Evolutionary conservation across 2,329 filamentous ascomycete genomes (phyloP), one percentile per base, ranked within the genome.

Genomic region (Tolypocladium inflatum): DNA sequence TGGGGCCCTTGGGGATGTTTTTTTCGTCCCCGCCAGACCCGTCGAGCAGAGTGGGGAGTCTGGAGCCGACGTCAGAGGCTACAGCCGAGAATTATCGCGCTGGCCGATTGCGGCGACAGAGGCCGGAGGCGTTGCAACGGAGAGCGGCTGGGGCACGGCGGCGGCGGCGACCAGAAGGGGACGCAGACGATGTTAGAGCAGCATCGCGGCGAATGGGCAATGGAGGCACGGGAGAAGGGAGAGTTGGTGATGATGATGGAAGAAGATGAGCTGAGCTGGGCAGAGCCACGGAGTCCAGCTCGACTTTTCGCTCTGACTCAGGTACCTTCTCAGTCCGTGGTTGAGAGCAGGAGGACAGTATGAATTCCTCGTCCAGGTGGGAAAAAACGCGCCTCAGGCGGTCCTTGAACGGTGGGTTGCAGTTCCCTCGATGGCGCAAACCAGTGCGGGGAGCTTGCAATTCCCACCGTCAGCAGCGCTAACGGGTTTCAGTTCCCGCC

Each of bases 21-120:
- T 60, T 61, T 60, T 56, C 56, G 57, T 45, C 55, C 57, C 60
- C 57, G 57, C 60, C 48, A 57, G 53, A 55, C 38, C 54, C 56
- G 55, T 56, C 33, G 35, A 55, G 38, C 35, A 48, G 43, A 57
- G 60, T 56, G 59, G 59, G 38, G 58, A 50, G 58, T 50, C 38
- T 57, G 57, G 57, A 56, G 57, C 54, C 56, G 54, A 61, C 48
- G 58, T 58, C 56, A 60, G 54, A 61, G 58, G 59, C 55, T 59
- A 51, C 56, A 55, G 55, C 57, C 59, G 55, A 59, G 42, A 33
- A 17, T 43, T 58, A 23, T 51, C 23, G 55, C 37, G 43, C 57
- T 55, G 55, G 52, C 57, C 55, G 54, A 56, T 58, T 57, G 53
- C 55, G 58, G 59, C 58, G 54, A 56, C 53, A 19, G 51, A 45